Evolutionary conservation across 2,329 filamentous ascomycete genomes (phyloP), one percentile per base, ranked within the genome.

Genomic region (Penicillium carneum): DNA sequence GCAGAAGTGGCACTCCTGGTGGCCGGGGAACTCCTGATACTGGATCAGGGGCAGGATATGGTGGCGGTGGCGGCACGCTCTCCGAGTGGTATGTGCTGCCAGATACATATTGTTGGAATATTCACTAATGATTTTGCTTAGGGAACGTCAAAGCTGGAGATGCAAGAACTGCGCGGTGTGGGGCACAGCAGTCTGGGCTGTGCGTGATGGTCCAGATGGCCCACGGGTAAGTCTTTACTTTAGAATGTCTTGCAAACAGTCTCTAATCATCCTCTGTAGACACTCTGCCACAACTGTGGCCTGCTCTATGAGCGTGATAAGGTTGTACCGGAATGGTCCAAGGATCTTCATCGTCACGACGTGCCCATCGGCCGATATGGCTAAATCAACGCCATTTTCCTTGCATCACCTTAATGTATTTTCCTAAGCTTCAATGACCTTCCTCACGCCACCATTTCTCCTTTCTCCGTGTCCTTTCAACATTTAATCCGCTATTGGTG

Each of bases 161-260:
- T 99, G 95, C 79, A 83, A 83, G 46, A 94, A 98, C 77, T 99
- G 95, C 77, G 84, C 85, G 62, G 88, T 97, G 36, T 94, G 91
- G 88, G 95, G 94, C 16, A 89, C 89, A 50, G 90, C 92, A 31
- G 92, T 97, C 9, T 99, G 95, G 95, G 93, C 92, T 50, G 94
- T 98, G 3, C 85, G 95, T 70, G 93, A 98, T 79, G 95, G 95
- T 26, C 95, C 95, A 14, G 83, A 86, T 57, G 94, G 93, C 57
- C 86, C 91, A 65, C 90, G 91, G 79, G 92, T 95, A 82, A 84
- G 90, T 63, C 48, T 33, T 61, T 56, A 43, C 55, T 66, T 38
- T 36, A 8, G 18, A 33, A 33, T 46, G 10, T 42, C n/a, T 46
- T 18, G 38, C 26, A 51, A 18, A n/a, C n/a, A 48, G 23, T 52